Evolutionary conservation across 371 early-diverging fungal genomes (phyloP), one percentile per base, ranked within the genome.

Genomic region (Mucor irregularis): DNA sequence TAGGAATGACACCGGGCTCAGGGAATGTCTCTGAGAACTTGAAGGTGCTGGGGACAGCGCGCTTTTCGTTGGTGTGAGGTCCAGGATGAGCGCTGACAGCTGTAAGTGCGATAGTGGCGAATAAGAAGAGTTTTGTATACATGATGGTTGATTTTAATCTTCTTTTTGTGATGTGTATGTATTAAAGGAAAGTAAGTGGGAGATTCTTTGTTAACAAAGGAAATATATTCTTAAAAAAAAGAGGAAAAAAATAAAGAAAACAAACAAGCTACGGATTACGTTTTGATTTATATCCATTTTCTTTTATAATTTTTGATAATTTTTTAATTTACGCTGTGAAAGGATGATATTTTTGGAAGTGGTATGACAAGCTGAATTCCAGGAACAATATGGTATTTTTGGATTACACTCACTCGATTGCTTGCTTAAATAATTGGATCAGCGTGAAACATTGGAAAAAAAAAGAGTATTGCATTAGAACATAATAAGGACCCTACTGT

Each of bases 11-110:
- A n/a, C 66, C 62, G 25, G 73, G 30, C 9, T 39, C 50, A 48
- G 78, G 78, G 35, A 61, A 78, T 6, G 62, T 68, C 46, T 72
- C 71, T 29, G 62, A 64, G 58, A 78, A 74, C 44, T 58, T 60
- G 58, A 73, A 71, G 24, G 39, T 64, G 22, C 28, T 46, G n/a
- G 65, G 6, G 17, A 56, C 28, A 40, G 60, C 53, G 24, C 55
- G 40, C 16, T 46, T 38, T 21, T 40, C 39, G 22, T 53, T 22
- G 6, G 48, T 25, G 19, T 62, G 62, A 17, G 45, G 28, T 44
- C 64, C 62, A 47, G 68, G 46, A 19, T 61, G 65, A 47, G 65
- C 55, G 13, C 52, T 51, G 24, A 55, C 68, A 21, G 55, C 57
- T 45, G 68, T 21, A 25, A 59, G 38, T n/a, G 65, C 44, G 19